Evolutionary conservation across 441 rosid species (phyloP), one percentile per base, ranked within the genome.

Genomic region (Raphanus hybrid): DNA sequence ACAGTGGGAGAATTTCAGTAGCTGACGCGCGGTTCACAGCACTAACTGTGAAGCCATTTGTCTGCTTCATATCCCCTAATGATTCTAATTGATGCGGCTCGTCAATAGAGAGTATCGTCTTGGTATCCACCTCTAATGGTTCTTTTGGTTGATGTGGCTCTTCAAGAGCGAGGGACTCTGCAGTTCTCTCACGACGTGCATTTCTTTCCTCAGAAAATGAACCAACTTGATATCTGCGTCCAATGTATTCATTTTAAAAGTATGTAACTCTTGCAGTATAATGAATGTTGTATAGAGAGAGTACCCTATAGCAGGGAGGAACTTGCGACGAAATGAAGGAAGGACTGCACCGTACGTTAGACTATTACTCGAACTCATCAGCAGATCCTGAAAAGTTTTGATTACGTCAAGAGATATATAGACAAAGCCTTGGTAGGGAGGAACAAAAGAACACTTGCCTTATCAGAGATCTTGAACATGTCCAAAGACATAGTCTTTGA

Each of bases 371-470:
- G 20, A 55, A 61, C 68, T 78, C 57, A 78, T 32, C 64, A 64
- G 87, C 92, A 15, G 4, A 54, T 80, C 98, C 99, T 84, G 83
- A 86, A 57, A 41, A 85, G 76, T 2, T 78, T 86, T 85, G 81
- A 68, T 76, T 2, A n/a, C 66, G 54, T 45, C 39, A 52, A 35
- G 67, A 45, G 52, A 68, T 20, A 29, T n/a, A 68, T 41, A 37
- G 67, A 57, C 12, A 41, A 54, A 23, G 60, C 9, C 26, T 78
- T 52, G 6, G 14, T 29, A 58, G 12, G 12, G 15, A 58, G 6
- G 2, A 18, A 64, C 55, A 35, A 7, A 26, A 60, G 4, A 54
- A 26, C 26, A 73, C 41, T 78, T 78, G 39, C 78, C 74, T 54
- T 52, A 54, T 68, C 70, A 32, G 70, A 73, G 23, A 37, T 18